Evolutionary conservation across 495 filamentous ascomycete species (phyloP), one percentile per base, ranked within the genome.

Genomic region (Penicillium robsamsonii): DNA sequence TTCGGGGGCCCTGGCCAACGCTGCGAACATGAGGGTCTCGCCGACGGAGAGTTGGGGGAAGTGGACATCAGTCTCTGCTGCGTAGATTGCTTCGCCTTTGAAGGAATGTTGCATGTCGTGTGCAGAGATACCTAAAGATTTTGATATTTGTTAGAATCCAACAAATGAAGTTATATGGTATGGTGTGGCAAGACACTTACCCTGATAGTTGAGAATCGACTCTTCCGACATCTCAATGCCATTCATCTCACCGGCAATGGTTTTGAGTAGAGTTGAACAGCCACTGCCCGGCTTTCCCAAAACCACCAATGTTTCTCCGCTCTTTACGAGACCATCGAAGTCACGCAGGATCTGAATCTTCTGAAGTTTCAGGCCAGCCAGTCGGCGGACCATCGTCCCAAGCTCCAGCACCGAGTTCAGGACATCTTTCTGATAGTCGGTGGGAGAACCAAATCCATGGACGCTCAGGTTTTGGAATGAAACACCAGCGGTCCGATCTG

Each of bases 291-390:
- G 88, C n/a, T 81, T 79, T 13, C 87, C 88, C 12, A 90, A 72
- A 1, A 90, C 87, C 10, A 90, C 70, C 31, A 91, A 70, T 82
- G 87, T 89, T 70, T 91, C 88, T 13, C 88, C 88, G 17, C 79
- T 80, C 41, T 76, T 75, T 0, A 90, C 72, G 5, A 89, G 59
- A 0, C 87, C 88, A 43, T 86, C 81, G 62, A 90, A 87, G 20
- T 79, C 68, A 35, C 79, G 78, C n/a, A 91, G 73, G 40, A 90
- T 89, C 18, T 85, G 51, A 65, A 83, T 79, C 53, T 75, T 71
- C 18, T 76, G 61, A 6, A 49, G 29, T 17, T 24, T 24, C 17
- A 24, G 20, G 11, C 44, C 44, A 3, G 13, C 7, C 11, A 27
- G 18, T 6, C 22, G 11, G 20, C 44, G 44, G 24, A 27, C 44